Conservation (phyloP, 805 yeast species). For the Pichia cabralensis region DNA sequence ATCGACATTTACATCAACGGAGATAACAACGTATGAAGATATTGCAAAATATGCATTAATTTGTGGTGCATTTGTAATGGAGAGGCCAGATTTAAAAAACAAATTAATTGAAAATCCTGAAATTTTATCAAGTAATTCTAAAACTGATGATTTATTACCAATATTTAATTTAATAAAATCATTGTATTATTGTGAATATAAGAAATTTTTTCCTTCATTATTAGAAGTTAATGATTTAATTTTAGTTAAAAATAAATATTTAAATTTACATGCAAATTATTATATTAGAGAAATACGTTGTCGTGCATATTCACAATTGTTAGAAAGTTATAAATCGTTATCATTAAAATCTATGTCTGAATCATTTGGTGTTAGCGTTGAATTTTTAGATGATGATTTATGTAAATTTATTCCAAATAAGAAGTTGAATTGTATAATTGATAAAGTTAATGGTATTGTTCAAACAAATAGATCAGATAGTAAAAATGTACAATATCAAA, state of each 20-base stretch:
- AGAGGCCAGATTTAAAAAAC: slow-evolving; percentile 72
- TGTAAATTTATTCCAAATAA: slow-evolving; percentile 88
- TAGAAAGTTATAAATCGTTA: slow-evolving; percentile 88
- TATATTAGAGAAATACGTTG: slow-evolving; percentile 89
- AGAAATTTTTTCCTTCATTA: slow-evolving; percentile 64
- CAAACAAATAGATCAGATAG: slow-evolving; percentile 95
- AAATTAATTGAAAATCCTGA: slow-evolving; percentile 93
- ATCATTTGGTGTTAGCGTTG: slow-evolving; percentile 82
- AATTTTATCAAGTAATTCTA: slow-evolving; percentile 67
- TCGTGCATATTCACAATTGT: slow-evolving; percentile 86
- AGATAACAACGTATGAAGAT: slow-evolving; percentile 78
- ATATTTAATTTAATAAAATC: slow-evolving; percentile 77
- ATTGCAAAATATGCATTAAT: slow-evolving; percentile 82
- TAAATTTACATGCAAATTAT: slow-evolving; percentile 70
- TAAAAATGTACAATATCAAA: slow-evolving; percentile 88
- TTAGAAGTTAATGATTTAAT: slow-evolving; percentile 69
- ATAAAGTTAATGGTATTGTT: slow-evolving; percentile 88
- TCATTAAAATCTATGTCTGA: slow-evolving; percentile 89
- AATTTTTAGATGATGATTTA: slow-evolving; percentile 78
- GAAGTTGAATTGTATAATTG: slow-evolving; percentile 90
- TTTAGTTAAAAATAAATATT: slow-evolving; percentile 53
- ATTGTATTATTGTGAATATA: slow-evolving; percentile 81
- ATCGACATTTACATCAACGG: slow-evolving; percentile 92
- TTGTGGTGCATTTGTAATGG: slow-evolving; percentile 77
- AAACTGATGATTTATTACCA: slow-evolving; percentile 65